Base-by-base conservation (phyloP, 1,139 yeast genomes). In the Zygoascus meyerae region DNA sequence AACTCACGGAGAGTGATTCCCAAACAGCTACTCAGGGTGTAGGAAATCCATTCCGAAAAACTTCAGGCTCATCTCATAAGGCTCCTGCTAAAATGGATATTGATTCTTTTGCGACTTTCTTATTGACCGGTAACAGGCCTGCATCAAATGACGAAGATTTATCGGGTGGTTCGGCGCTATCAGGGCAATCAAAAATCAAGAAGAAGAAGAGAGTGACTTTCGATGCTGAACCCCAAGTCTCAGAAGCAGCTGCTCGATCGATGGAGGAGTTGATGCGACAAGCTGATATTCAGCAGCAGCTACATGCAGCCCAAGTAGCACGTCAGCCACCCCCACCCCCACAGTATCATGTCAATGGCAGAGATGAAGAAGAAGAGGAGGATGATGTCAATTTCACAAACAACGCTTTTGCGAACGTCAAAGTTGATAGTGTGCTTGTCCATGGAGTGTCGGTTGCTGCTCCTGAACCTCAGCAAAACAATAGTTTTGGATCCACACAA, bases 161-260 rank as follows among this genome's bases (percentile, higher is more conserved):
- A 5, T n/a, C 32, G 6, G 48, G 36, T 5, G 34, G 41, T 7
- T n/a, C 34, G 11, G 11, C 26, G 9, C 42, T 46, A 9, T 47
- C 38, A 38, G 48, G 44, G 9, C 26, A 21, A 7, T 4, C 26
- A 5, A 46, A 16, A 40, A 9, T 2, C 1, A 33, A 50, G 38
- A 52, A 49, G 38, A 59, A 62, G 42, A 65, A 67, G 52, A 55
- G 65, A 37, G 71, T 67, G n/a, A 64, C 68, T 5, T 67, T 67
- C 48, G 62, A 65, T 48, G 54, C 57, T n/a, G 56, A 53, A 18
- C 70, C 70, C 2, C 61, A 65, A 49, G 68, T 67, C 10, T 67
- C 70, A 1, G 69, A 67, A 48, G 71, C 71, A 1, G 71, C 71
- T 1, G 69, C 68, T 14, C 48, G 71, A 42, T 60, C 65, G 34